These are phyloP conservation scores for Septoria linicola DNA, from an alignment of 2,329 filamentous ascomycete genomes.

Conservation along the genomic window DNA sequence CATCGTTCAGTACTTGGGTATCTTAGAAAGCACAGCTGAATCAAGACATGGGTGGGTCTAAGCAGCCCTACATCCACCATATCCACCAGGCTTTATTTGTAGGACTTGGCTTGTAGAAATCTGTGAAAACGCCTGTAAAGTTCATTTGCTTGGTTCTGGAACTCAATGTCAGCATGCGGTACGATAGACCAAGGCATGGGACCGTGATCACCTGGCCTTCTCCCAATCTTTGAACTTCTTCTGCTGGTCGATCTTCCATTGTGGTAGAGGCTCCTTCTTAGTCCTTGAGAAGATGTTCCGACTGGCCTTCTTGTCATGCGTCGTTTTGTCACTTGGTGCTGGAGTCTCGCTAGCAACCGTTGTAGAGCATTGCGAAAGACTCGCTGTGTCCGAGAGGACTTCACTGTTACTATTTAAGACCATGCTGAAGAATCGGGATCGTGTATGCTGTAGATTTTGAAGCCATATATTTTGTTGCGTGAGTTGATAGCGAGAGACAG, in stretches of 20 bases:
- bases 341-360: not conserved
- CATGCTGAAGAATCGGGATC: too few species aligned
- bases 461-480: too few species aligned
- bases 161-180: not conserved
- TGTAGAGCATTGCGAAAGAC: conserved; percentile 3
- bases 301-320: not conserved
- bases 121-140: not conserved
- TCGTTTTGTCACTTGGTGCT: not conserved
- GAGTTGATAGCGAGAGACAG: too few species aligned
- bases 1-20: too few species aligned
- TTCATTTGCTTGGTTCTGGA: not conserved
- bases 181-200: not conserved
- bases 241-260: conserved; percentile 7
- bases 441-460: too few species aligned
- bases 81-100: conserved; percentile 13
- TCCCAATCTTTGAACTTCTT: conserved; percentile 10
- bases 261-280: not conserved
- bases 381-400: not conserved
- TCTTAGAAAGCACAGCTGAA: too few species aligned
- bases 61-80: conserved; percentile 5
- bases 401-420: not conserved
- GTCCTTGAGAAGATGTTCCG: not conserved
- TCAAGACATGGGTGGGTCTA: too few species aligned
- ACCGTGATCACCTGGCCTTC: conserved; percentile 1
- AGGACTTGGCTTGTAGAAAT: conserved; percentile 6